Base-by-base conservation (phyloP, 116 monocot species). In the Iris pallida region DNA sequence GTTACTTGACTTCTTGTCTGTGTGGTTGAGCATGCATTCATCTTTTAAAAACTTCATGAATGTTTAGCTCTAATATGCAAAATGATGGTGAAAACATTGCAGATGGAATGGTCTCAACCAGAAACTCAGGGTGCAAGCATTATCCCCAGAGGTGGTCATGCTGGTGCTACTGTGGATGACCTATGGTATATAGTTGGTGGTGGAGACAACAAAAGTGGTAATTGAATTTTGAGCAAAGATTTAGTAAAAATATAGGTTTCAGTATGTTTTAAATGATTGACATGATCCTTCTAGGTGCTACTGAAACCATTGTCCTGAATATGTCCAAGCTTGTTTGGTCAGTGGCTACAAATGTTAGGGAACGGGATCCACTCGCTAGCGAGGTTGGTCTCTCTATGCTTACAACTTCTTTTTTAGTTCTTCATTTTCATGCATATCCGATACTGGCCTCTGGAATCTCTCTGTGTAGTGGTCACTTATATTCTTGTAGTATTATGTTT, bases 31-130 rank as follows among this genome's bases (percentile, higher is more conserved):
- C 14, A 17, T 46, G 45, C 10, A 2, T 6, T 40, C 60, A 60
- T 63, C 46, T 63, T 63, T 30, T 30, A 30, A 7, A 63, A 45
- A 63, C 42, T 63, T 45, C 0, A 20, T 63, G 60, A 42, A 60
- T 46, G 4, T 45, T 46, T 17, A 63, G 7, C 30, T 30, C 30
- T 30, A 30, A 30, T 30, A 30, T 46, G 46, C 8, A 45, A 51
- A 42, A 57, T 4, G 9, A 61, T 13, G 14, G n/a, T 19, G 5
- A 11, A 59, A 61, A 61, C 42, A 59, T 77, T 66, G 48, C 78
- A 95, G 95, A 86, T 91, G 95, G 88, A 88, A 47, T 95, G 95
- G 95, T 84, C 95, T 66, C 80, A 88, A 55, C 74, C 88, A 62
- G 82, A 86, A 11, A 78, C 77, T 59, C 88, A 82, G 57, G 90